phyloP scores from a whole-genome alignment of 23 red algal species.

The Gracilariopsis chorda region DNA sequence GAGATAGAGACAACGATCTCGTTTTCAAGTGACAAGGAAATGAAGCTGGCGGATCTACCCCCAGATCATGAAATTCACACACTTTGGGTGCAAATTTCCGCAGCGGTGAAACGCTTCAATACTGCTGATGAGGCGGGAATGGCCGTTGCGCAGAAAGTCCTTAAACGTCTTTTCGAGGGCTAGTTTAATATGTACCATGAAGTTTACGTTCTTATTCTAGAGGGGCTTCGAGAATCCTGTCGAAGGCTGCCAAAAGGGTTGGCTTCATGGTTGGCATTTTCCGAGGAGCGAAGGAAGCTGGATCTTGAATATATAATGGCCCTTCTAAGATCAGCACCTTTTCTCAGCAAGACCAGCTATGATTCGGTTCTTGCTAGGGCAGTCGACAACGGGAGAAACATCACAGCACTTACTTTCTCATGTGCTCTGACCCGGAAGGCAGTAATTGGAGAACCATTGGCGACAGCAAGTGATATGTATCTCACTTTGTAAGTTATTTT shows the following conservation, averaged over 20 bases:
- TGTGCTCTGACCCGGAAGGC: constrained; percentile 59
- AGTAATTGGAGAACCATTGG: constrained; percentile 68
- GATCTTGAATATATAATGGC: constrained; percentile 61
- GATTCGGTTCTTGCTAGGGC: constrained; percentile 71
- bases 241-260: constrained; percentile 74
- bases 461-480: constrained; percentile 73
- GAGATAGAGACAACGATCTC: constrained; percentile 8
- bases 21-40: not conserved
- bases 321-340: constrained; percentile 37
- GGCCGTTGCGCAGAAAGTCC: constrained; percentile 83
- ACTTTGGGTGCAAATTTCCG: constrained; percentile 67
- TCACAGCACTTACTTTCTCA: constrained; percentile 70
- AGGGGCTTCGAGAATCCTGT: constrained; percentile 65
- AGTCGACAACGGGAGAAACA: constrained; percentile 75
- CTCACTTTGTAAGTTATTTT: constrained; percentile 64
- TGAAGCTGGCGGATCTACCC: constrained; percentile 37
- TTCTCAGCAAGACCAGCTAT: constrained; percentile 68
- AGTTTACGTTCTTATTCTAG: constrained; percentile 77
- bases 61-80: constrained; percentile 66
- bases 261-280: constrained; percentile 79
- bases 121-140: constrained; percentile 81
- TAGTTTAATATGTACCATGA: constrained; percentile 73
- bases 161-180: constrained; percentile 74
- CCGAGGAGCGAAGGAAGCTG: constrained; percentile 58
- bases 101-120: constrained; percentile 57